phyloP scores from a whole-genome alignment of 106 monocot genomes.

The Hemerocallis citrina region DNA sequence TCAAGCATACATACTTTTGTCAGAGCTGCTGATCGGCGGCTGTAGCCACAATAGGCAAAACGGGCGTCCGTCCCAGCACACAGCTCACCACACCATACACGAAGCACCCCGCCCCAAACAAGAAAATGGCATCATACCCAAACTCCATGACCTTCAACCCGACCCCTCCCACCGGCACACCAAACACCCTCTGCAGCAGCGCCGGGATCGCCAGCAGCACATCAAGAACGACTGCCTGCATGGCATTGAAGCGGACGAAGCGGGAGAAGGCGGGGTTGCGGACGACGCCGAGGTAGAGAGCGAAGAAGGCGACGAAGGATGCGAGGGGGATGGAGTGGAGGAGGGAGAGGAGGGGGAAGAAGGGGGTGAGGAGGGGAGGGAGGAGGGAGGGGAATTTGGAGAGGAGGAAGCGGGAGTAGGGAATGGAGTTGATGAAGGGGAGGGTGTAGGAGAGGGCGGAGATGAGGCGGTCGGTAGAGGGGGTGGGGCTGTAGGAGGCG shows the following conservation, averaged over 20 bases:
- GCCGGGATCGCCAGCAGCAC: constrained; percentile 64
- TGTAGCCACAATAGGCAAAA: constrained; percentile 60
- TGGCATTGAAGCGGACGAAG: constrained; percentile 69
- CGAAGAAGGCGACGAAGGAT: constrained; percentile 79
- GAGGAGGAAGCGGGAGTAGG: constrained; percentile 77
- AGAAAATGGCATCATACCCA: constrained; percentile 45
- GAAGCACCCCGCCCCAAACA: constrained; percentile 36
- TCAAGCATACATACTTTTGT: no score
- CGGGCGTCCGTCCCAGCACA: constrained; percentile 65
- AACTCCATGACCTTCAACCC: constrained; percentile 52
- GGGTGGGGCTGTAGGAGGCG: constrained; percentile 29
- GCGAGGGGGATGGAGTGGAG: constrained; percentile 68
- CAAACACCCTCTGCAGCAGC: constrained; percentile 42
- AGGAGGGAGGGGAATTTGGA: constrained; percentile 37
- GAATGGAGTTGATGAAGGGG: constrained; percentile 77
- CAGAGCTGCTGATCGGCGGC: constrained; percentile 78
- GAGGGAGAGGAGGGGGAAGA: constrained; percentile 46
- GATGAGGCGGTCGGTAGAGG: constrained; percentile 57
- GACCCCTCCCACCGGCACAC: constrained; percentile 36
- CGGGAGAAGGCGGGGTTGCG: constrained; percentile 52
- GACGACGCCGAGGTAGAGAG: constrained; percentile 76
- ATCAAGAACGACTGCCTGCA: constrained; percentile 87
- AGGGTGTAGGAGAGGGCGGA: constrained; percentile 62
- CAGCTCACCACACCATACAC: constrained; percentile 50
- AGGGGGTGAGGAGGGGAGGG: constrained; percentile 48